These are phyloP conservation scores for Pilatotrama ljubarskyi DNA, from an alignment of 768 basidiomycete genomes.

Conservation along the genomic window DNA sequence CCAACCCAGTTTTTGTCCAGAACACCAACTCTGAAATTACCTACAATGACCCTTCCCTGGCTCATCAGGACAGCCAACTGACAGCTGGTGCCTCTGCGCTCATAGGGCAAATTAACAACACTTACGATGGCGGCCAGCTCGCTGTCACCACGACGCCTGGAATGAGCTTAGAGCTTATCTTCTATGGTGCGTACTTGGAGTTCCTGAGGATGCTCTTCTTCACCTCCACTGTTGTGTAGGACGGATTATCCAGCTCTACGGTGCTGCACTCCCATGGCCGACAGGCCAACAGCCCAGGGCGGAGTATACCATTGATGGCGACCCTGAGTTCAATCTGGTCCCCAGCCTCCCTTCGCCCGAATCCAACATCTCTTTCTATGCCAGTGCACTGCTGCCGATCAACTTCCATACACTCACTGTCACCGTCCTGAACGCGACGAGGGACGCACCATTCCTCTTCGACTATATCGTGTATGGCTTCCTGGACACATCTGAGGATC, in stretches of 20 bases:
- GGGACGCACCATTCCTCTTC: neutral
- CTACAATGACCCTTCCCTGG: neutral
- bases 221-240: neutral
- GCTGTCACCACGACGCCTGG: neutral
- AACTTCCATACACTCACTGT: constrained; percentile 1
- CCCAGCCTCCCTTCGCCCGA: neutral
- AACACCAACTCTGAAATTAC: neutral
- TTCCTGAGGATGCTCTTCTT: too few species aligned
- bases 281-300: neutral
- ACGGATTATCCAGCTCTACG: neutral
- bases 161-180: neutral
- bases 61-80: neutral
- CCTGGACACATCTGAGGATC: neutral
- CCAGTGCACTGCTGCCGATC: constrained; percentile 1
- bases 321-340: neutral
- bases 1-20: neutral
- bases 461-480: neutral
- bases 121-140: neutral
- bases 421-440: neutral
- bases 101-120: neutral
- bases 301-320: neutral
- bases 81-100: neutral
- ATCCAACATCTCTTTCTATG: neutral
- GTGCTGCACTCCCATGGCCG: neutral
- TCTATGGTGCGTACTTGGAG: neutral